Base-by-base conservation (phyloP, 2,329 filamentous ascomycete species). In the Neonectria faginata region DNA sequence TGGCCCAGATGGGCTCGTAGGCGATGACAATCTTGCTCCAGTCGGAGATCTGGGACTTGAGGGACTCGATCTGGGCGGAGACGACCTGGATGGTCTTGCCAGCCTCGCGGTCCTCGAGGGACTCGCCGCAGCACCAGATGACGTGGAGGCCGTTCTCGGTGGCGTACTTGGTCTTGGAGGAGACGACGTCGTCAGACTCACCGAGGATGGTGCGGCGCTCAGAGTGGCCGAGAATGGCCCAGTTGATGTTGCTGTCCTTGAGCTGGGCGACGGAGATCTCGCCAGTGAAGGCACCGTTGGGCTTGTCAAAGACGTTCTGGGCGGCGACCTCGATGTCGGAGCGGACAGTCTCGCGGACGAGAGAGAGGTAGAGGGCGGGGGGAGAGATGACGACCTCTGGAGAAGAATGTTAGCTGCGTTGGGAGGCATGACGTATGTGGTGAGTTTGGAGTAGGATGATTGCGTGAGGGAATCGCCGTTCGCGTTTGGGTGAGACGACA, bases 1-100 rank as follows among this genome's bases (percentile, higher is more conserved):
- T 92, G 79, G 89, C 94, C 95, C 96, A 99, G 86, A 99, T 97
- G 77, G 96, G 96, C 88, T 99, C 96, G 83, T 99, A 99, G 77
- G 96, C 96, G 76, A 99, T 88, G 79, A 99, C 96, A 70, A 99
- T 88, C 86, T 96, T 96, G 77, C 85, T 88, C 96, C 96, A 99
- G 84, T 97, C 92, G 75, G 88, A 84, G 78, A 93, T 84, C 85
- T 91, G 86, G 75, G 84, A 81, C 80, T 94, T 90, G 70, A 95
- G 92, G 70, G 94, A 94, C 69, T 89, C 87, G 75, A 99, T 88
- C 86, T 99, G 96, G 71, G 83, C 84, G 74, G 92, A 96, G 76
- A 97, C 92, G 68, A 96, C 91, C 55, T 92, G 89, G 77, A 97
- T 91, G 70, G 95, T 98, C 86, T 92, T 90, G 80, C 87, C 86